These are phyloP conservation scores for Phyllosticta ampelicida DNA, from an alignment of 2,329 filamentous ascomycete species.

Conservation along the genomic window DNA sequence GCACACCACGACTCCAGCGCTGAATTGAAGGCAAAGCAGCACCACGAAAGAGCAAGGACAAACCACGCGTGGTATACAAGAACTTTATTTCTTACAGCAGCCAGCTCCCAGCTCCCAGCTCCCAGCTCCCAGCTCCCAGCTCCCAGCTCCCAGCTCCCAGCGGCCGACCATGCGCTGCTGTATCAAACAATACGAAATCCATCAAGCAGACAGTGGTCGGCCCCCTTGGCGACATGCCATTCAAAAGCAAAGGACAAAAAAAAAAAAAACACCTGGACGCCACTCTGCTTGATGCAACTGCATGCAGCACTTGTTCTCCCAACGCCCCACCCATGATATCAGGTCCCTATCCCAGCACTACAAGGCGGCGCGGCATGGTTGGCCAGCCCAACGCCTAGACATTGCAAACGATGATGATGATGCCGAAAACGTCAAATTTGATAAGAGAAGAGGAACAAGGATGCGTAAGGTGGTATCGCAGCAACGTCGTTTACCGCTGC, in stretches of 20 bases:
- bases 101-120: background rate
- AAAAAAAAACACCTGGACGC: too few species aligned
- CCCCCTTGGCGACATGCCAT: too few species aligned
- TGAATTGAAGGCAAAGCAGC: background rate
- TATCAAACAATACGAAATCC: too few species aligned
- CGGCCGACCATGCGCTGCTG: too few species aligned
- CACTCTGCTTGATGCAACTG: too few species aligned
- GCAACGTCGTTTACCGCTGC: too few species aligned
- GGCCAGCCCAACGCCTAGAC: background rate
- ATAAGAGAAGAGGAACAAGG: too few species aligned
- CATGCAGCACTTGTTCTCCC: background rate
- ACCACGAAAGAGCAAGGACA: background rate
- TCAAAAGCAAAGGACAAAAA: too few species aligned
- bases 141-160: too few species aligned
- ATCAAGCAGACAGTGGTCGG: too few species aligned
- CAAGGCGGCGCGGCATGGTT: background rate
- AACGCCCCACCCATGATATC: background rate
- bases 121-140: too few species aligned
- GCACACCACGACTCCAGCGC: background rate
- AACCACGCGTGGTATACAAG: background rate
- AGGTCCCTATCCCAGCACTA: background rate
- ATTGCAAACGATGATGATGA: background rate
- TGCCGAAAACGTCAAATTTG: conserved; percentile 20
- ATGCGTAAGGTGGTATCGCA: conserved; percentile 18
- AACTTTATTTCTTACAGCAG: background rate